Evolutionary conservation across 306 rosid species (phyloP).

Genomic region (Rubus parviflorus): DNA sequence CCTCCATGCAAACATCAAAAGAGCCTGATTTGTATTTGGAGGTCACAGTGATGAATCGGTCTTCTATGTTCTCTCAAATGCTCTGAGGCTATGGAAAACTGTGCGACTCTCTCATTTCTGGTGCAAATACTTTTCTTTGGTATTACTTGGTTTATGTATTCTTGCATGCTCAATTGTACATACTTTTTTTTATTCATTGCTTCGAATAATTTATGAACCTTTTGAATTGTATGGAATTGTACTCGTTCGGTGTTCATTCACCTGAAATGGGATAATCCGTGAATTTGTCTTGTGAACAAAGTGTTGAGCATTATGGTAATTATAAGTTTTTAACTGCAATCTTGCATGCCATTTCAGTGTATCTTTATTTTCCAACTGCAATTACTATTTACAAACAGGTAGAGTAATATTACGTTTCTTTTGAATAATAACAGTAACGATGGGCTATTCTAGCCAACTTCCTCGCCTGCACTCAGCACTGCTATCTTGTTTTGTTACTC

Average conservation of each 20-base stretch:
- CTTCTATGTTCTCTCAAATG: background rate
- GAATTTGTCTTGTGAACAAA: background rate
- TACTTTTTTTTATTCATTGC: constrained; percentile 2
- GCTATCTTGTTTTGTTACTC: background rate
- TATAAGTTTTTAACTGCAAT: background rate
- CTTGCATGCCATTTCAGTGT: background rate
- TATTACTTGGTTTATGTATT: constrained; percentile 2
- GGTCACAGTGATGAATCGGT: background rate
- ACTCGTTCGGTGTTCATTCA: background rate
- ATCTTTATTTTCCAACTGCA: background rate
- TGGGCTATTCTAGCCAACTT: background rate
- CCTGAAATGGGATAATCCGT: background rate
- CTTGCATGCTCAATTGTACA: constrained; percentile 20
- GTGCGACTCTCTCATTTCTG: background rate
- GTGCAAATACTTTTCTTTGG: background rate
- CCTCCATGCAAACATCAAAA: constrained; percentile 8
- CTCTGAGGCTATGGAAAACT: background rate
- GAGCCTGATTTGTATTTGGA: background rate
- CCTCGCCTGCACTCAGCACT: background rate
- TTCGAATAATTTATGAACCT: constrained; percentile 4
- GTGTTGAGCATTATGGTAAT: background rate
- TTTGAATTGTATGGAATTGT: background rate
- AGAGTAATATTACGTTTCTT: background rate
- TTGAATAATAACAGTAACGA: background rate
- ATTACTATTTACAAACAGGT: background rate